Conservation (phyloP, 108 stramenopile genomes). For the Cyclotella atomus region DNA sequence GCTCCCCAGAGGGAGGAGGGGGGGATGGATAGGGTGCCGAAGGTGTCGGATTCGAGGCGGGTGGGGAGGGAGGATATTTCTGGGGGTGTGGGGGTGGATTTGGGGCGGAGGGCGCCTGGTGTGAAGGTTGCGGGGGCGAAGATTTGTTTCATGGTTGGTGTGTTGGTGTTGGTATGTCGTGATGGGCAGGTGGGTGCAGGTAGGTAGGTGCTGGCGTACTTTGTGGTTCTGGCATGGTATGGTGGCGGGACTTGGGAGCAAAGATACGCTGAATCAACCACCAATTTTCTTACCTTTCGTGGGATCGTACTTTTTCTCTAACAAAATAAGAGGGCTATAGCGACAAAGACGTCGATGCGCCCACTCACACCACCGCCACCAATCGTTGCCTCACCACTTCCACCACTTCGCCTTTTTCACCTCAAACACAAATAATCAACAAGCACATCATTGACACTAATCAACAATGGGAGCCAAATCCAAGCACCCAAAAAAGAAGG, state of each 20-base stretch:
- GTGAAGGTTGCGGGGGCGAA: constrained; percentile 39
- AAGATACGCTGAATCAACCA: too few species aligned
- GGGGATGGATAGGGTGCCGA: constrained; percentile 79
- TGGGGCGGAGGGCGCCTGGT: constrained; percentile 28
- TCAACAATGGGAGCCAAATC: constrained; percentile 17
- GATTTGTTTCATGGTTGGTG: constrained; percentile 41
- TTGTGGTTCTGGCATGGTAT: too few species aligned
- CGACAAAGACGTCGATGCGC: too few species aligned
- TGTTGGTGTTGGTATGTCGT: background rate
- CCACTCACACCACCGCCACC: background rate
- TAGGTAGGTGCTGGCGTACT: too few species aligned
- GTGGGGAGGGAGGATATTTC: constrained; percentile 54
- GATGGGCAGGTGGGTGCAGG: background rate
- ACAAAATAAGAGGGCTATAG: too few species aligned
- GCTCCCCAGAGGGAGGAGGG: constrained; percentile 83
- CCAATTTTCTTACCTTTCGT: too few species aligned
- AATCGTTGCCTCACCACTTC: background rate
- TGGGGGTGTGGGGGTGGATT: constrained; percentile 5
- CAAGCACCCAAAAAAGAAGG: constrained; percentile 39
- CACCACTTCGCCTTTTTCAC: background rate
- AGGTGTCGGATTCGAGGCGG: constrained; percentile 81
- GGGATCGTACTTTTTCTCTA: too few species aligned
- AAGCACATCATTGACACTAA: background rate
- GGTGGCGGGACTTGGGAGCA: too few species aligned
- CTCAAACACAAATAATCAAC: background rate